Percentiles rank a stretch among this genome's conserved stretches.
phyloP scores from a whole-genome alignment of 257 asterid genomes.

The Gynochthodes officinalis region DNA sequence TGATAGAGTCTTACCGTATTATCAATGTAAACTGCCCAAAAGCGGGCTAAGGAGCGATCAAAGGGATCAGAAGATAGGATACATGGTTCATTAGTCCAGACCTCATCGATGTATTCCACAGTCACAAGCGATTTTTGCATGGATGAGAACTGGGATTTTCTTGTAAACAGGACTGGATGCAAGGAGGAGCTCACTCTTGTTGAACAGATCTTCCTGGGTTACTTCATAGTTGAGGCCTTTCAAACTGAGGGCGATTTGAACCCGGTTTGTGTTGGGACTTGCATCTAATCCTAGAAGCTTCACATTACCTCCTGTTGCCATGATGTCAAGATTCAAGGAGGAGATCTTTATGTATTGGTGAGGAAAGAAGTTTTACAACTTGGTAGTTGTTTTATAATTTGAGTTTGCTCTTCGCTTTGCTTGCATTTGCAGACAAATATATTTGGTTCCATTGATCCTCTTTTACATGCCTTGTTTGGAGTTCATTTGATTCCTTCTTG shows the following conservation, averaged over 20 bases:
- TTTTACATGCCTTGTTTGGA: too few relatives aligned
- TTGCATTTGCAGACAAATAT: too few relatives aligned
- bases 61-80: slow-evolving; percentile 38
- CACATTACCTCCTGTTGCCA: neutral
- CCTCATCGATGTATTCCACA: slow-evolving; percentile 34
- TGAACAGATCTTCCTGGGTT: slow-evolving; percentile 19
- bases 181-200: slow-evolving; percentile 33
- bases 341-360: too few relatives aligned
- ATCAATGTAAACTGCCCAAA: slow-evolving; percentile 41
- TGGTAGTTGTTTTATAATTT: too few relatives aligned
- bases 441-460: too few relatives aligned
- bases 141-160: slow-evolving; percentile 35
- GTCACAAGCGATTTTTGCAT: slow-evolving; percentile 31
- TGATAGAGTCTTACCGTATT: slow-evolving; percentile 25
- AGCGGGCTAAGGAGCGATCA: slow-evolving; percentile 32
- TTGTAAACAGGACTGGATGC: slow-evolving; percentile 34
- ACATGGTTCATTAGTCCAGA: slow-evolving; percentile 21
- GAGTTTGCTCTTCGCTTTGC: too few relatives aligned
- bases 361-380: too few relatives aligned
- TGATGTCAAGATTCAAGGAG: too few relatives aligned
- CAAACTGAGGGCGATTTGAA: slow-evolving; percentile 33
- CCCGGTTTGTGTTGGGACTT: slow-evolving; percentile 33
- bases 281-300: neutral
- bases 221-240: slow-evolving; percentile 27
- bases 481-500: too few relatives aligned